phyloP scores from a whole-genome alignment of 805 yeast species.

The Cyberlindnera subsufficiens region DNA sequence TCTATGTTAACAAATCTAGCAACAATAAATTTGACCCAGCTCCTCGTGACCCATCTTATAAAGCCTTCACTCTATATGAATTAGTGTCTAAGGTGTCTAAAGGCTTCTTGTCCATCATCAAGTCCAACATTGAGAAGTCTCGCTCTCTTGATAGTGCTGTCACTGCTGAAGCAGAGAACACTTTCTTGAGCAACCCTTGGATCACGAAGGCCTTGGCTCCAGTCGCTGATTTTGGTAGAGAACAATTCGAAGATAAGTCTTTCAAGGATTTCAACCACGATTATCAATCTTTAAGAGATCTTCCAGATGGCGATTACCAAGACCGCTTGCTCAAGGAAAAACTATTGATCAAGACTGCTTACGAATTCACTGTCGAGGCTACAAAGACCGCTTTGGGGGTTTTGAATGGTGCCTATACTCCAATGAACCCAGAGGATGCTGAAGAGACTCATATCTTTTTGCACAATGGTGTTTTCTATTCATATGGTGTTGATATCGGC shows the following conservation, averaged over 20 bases:
- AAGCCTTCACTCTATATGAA: slow-evolving; percentile 44
- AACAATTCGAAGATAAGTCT: slow-evolving; percentile 24
- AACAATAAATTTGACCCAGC: slow-evolving; percentile 66
- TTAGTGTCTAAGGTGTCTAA: slow-evolving; percentile 66
- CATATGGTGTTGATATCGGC: slow-evolving; percentile 70
- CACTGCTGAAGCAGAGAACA: slow-evolving; percentile 56
- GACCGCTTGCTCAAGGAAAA: slow-evolving; percentile 75
- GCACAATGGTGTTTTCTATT: slow-evolving; percentile 81
- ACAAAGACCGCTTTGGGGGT: slow-evolving; percentile 75
- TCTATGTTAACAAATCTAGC: slow-evolving; percentile 68
- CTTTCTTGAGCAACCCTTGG: slow-evolving; percentile 75
- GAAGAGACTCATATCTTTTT: slow-evolving; percentile 60
- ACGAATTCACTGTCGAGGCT: slow-evolving; percentile 73
- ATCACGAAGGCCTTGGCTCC: slow-evolving; percentile 26
- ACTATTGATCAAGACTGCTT: slow-evolving; percentile 60
- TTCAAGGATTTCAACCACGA: slow-evolving; percentile 89
- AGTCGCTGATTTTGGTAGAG: slow-evolving; percentile 24
- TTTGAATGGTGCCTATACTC: slow-evolving; percentile 62
- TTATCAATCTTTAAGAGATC: slow-evolving; percentile 73
- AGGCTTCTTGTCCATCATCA: slow-evolving; percentile 46
- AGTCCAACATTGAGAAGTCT: slow-evolving; percentile 42
- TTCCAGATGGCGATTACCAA: slow-evolving; percentile 50
- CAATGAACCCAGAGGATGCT: slow-evolving; percentile 78
- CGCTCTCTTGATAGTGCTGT: slow-evolving; percentile 42
- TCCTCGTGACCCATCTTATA: slow-evolving; percentile 25